phyloP scores from a whole-genome alignment of 2,329 filamentous ascomycete genomes.

The Colletotrichum ledebouriae region DNA sequence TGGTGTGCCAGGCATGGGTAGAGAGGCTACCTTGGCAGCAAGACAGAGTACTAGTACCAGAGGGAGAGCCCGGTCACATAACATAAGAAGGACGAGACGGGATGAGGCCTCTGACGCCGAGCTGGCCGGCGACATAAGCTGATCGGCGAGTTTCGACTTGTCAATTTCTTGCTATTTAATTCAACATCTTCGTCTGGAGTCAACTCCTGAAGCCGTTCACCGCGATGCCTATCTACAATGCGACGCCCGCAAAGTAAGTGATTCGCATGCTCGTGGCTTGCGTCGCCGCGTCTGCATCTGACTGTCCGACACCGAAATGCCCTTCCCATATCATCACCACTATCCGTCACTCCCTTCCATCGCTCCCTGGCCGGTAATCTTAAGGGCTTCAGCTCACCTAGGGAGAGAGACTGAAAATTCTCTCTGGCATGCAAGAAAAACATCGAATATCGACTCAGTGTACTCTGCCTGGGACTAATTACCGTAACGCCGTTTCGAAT shows the following conservation, averaged over 20 bases:
- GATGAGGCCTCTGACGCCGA: background rate
- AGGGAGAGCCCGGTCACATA: background rate
- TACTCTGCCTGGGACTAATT: constrained; percentile 43
- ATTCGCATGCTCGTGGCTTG: too few relatives aligned
- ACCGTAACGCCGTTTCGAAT: constrained; percentile 45
- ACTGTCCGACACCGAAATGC: constrained; percentile 2
- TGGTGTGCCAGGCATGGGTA: background rate
- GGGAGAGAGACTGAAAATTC: constrained; percentile 3
- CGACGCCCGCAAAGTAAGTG: background rate
- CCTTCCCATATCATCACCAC: constrained; percentile 14
- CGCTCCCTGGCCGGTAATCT: constrained; percentile 1
- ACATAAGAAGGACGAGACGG: constrained; percentile 5
- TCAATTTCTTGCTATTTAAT: background rate
- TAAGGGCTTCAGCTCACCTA: background rate
- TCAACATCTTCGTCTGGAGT: background rate
- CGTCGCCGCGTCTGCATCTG: background rate
- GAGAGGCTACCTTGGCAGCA: constrained; percentile 10
- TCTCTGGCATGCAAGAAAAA: constrained; percentile 41
- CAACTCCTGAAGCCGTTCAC: background rate
- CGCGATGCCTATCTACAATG: background rate
- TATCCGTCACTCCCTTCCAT: background rate
- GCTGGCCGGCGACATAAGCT: background rate
- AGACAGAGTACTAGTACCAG: background rate
- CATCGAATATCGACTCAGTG: constrained; percentile 43
- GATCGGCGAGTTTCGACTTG: background rate